phyloP scores from a whole-genome alignment of 2,329 filamentous ascomycete genomes.

The Microsporum canis region DNA sequence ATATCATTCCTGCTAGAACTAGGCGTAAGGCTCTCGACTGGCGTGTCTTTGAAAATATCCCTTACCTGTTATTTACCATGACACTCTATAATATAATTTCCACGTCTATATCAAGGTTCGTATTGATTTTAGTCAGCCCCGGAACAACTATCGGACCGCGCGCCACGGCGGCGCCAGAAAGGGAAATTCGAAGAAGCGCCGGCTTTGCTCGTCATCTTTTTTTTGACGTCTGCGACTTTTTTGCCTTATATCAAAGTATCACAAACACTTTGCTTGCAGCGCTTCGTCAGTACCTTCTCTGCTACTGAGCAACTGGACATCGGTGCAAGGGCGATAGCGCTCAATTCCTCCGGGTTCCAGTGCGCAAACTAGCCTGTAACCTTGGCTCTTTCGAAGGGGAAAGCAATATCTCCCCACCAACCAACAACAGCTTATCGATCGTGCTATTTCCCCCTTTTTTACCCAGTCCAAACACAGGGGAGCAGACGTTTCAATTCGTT shows the following conservation, averaged over 20 bases:
- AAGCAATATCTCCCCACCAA: background rate
- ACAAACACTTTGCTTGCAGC: background rate
- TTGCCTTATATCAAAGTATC: background rate
- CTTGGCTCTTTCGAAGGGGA: background rate
- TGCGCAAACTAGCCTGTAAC: background rate
- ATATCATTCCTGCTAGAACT: background rate
- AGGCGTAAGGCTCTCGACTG: background rate
- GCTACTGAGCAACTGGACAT: background rate
- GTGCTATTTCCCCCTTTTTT: background rate
- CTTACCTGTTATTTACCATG: background rate
- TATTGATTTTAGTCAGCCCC: background rate
- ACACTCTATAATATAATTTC: background rate
- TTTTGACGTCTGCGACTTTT: background rate
- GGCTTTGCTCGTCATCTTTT: background rate
- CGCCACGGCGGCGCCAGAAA: background rate
- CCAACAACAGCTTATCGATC: constrained; percentile 1
- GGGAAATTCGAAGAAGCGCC: background rate
- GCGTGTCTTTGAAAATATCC: background rate
- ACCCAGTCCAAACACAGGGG: background rate
- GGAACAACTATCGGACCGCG: background rate
- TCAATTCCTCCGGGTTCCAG: background rate
- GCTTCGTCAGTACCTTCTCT: background rate
- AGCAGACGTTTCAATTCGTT: background rate
- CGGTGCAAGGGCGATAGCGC: background rate
- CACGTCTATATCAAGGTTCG: background rate